Evolutionary conservation across 768 basidiomycete species (phyloP).

Genomic region (Suillus tomentosus): DNA sequence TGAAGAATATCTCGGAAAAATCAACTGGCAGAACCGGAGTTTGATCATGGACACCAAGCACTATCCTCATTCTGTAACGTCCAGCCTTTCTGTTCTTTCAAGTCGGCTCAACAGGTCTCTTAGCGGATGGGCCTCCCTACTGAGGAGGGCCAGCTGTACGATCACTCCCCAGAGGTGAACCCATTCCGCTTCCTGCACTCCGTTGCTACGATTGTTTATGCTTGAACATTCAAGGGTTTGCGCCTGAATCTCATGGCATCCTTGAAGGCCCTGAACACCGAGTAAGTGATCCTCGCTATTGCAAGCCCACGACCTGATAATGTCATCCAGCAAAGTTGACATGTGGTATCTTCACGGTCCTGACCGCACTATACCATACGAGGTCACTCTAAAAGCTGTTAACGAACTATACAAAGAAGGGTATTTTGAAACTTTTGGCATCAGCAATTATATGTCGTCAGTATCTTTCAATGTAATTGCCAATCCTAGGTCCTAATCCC

Average conservation of each 20-base stretch:
- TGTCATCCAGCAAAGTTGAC: conserved; percentile 11
- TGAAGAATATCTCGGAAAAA: conserved; percentile 48
- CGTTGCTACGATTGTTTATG: background rate
- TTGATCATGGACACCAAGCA: conserved; percentile 63
- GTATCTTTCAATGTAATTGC: conserved; percentile 15
- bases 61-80: conserved; percentile 39
- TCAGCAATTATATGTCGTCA: conserved; percentile 27
- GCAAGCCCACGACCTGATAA: conserved; percentile 3
- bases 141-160: conserved; percentile 11
- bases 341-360: conserved; percentile 23
- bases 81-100: background rate
- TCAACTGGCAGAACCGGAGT: conserved; percentile 50
- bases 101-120: background rate
- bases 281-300: conserved; percentile 36
- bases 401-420: conserved; percentile 30
- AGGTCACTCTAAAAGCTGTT: conserved; percentile 24
- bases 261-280: conserved; percentile 48
- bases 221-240: conserved; percentile 27
- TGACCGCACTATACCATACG: conserved; percentile 26
- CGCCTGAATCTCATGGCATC: conserved; percentile 36
- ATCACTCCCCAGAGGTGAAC: conserved; percentile 28
- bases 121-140: conserved; percentile 3
- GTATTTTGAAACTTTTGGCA: conserved; percentile 23
- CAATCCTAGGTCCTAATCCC: conserved; percentile 15
- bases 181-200: background rate